phyloP scores from a whole-genome alignment of 805 yeast species.

The Lipomyces spencermartinsiae region DNA sequence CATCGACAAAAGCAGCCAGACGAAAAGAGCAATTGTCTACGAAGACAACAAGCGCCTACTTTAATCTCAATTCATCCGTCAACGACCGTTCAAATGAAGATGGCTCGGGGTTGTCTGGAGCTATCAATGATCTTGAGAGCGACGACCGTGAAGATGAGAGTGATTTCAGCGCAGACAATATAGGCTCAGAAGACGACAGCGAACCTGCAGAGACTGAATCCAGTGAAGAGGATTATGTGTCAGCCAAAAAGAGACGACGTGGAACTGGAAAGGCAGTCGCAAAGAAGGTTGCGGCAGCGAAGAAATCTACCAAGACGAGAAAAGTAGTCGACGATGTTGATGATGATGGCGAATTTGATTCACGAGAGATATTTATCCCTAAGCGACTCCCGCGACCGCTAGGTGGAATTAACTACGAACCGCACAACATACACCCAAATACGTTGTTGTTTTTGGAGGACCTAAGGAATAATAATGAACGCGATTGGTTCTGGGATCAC shows the following conservation, averaged over 20 bases:
- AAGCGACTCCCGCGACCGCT: slow-evolving; percentile 15
- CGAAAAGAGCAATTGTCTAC: not conserved
- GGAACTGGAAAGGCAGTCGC: not conserved
- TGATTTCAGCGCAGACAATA: not conserved
- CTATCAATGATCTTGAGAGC: slow-evolving; percentile 2
- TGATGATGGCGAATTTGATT: slow-evolving; percentile 17
- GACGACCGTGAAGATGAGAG: slow-evolving; percentile 10
- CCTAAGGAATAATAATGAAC: slow-evolving; percentile 35
- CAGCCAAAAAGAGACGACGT: not conserved
- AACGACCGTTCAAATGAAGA: not conserved
- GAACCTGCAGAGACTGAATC: slow-evolving; percentile 14
- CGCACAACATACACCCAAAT: slow-evolving; percentile 34
- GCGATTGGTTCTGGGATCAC: slow-evolving; percentile 41
- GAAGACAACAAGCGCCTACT: not conserved
- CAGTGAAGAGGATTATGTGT: slow-evolving; percentile 4
- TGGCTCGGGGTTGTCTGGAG: slow-evolving; percentile 6
- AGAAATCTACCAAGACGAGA: not conserved
- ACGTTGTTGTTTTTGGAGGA: slow-evolving; percentile 33
- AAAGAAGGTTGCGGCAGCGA: not conserved
- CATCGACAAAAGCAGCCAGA: not conserved
- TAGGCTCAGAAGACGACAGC: slow-evolving; percentile 12
- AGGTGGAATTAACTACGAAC: slow-evolving; percentile 23
- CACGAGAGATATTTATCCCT: slow-evolving; percentile 29
- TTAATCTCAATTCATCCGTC: not conserved
- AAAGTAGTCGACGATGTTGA: not conserved